Percentiles rank a stretch among this genome's conserved stretches.
Evolutionary conservation across 1,139 yeast species (phyloP).

Genomic region (Yamadazyma spencermartinsiae): DNA sequence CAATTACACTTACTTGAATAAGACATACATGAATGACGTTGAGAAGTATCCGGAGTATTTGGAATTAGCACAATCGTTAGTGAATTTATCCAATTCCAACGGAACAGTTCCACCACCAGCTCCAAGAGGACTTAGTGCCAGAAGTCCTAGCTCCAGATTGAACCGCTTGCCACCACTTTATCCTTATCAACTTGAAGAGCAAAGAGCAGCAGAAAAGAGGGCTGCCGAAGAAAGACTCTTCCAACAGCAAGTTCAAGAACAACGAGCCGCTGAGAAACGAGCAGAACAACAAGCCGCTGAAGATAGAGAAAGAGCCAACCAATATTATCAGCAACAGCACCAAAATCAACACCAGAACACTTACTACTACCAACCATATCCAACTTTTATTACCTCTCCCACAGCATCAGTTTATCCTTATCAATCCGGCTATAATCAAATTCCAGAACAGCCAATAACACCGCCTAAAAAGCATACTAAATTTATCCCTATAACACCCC

Average conservation of each 20-base stretch:
- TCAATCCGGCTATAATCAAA: slow-evolving; percentile 15
- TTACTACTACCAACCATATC: slow-evolving; percentile 16
- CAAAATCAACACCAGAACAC: slow-evolving; percentile 11
- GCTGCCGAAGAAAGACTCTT: slow-evolving; percentile 5
- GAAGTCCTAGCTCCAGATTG: slow-evolving; percentile 1
- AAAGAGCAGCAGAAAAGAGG: slow-evolving; percentile 5
- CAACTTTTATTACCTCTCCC: slow-evolving; percentile 15
- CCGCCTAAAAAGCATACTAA: slow-evolving; percentile 25
- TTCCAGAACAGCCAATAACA: slow-evolving; percentile 15
- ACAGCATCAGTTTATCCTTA: slow-evolving; percentile 12
- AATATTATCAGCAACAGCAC: slow-evolving; percentile 15
- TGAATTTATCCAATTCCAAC: slow-evolving; percentile 31
- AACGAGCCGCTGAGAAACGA: slow-evolving; percentile 7
- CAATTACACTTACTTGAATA: slow-evolving; percentile 51
- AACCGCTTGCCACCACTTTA: slow-evolving; percentile 17
- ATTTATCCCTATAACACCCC: slow-evolving; percentile 48
- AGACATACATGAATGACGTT: slow-evolving; percentile 46
- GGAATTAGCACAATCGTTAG: slow-evolving; percentile 47
- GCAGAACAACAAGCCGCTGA: slow-evolving; percentile 5
- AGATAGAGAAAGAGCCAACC: slow-evolving; percentile 7
- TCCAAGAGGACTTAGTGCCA: neutral
- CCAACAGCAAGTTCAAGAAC: slow-evolving; percentile 9
- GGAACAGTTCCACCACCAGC: no score
- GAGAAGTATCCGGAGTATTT: slow-evolving; percentile 49
- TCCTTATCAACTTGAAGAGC: slow-evolving; percentile 15